phyloP scores from a whole-genome alignment of 805 yeast genomes.

The Lipomyces japonicus region DNA sequence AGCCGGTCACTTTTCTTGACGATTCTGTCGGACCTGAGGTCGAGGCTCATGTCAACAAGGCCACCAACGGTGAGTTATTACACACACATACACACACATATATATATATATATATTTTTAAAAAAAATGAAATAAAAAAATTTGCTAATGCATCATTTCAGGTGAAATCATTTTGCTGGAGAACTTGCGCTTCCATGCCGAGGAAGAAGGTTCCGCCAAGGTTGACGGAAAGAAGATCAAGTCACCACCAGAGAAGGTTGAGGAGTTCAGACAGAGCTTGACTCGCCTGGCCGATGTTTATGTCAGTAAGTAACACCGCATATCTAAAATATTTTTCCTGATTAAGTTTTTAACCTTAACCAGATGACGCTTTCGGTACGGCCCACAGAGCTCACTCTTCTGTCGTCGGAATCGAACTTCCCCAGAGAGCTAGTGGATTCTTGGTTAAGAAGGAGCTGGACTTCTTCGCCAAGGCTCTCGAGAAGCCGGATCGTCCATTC shows the following conservation, averaged over 20 bases:
- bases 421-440: conserved; percentile 98
- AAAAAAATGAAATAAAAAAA: not conserved
- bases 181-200: conserved; percentile 97
- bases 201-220: conserved; percentile 83
- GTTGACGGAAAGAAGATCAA: conserved; percentile 90
- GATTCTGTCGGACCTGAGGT: conserved; percentile 95
- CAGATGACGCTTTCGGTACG: conserved; percentile 94
- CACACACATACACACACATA: not conserved
- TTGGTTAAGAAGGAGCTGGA: conserved; percentile 94
- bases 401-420: conserved; percentile 94
- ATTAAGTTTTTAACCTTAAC: conserved; percentile 30
- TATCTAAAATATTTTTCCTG: not conserved
- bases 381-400: conserved; percentile 99
- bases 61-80: conserved; percentile 43
- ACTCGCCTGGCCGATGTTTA: conserved; percentile 94
- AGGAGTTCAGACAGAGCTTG: conserved; percentile 81
- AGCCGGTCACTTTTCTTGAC: conserved; percentile 72
- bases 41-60: conserved; percentile 69
- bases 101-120: not conserved
- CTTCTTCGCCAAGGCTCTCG: conserved; percentile 97
- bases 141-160: not conserved
- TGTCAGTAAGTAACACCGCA: conserved; percentile 48
- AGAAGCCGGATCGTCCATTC: conserved; percentile 97
- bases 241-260: conserved; percentile 82
- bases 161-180: conserved; percentile 90